Evolutionary conservation across 768 basidiomycete genomes (phyloP).

Genomic region (Leccinellum albellum): DNA sequence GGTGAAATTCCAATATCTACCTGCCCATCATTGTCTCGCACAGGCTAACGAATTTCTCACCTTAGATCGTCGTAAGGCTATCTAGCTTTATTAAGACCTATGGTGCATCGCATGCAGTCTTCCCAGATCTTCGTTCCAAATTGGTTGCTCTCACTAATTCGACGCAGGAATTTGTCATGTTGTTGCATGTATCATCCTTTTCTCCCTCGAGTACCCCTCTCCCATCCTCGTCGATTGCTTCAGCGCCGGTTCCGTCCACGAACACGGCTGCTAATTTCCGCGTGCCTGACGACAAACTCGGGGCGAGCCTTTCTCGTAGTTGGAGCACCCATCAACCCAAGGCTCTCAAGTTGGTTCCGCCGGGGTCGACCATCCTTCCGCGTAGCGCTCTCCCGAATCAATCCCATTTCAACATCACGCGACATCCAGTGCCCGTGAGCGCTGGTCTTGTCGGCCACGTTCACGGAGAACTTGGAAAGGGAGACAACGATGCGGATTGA

Average conservation of each 20-base stretch:
- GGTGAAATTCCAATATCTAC: conserved; percentile 39
- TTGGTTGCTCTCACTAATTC: conserved; percentile 77
- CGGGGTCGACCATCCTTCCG: conserved; percentile 35
- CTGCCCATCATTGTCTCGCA: background rate
- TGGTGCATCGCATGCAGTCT: conserved; percentile 53
- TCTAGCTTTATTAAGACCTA: conserved; percentile 69
- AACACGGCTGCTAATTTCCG: conserved; percentile 13
- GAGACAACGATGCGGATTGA: conserved; percentile 20
- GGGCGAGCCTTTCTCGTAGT: conserved; percentile 54
- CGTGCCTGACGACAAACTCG: conserved; percentile 45
- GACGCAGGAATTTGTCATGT: conserved; percentile 83
- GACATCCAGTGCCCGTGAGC: conserved; percentile 5
- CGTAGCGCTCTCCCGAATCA: conserved; percentile 54
- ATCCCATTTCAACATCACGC: conserved; percentile 41
- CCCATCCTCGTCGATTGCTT: conserved; percentile 57
- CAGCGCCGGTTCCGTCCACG: conserved; percentile 24
- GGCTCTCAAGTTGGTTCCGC: conserved; percentile 35
- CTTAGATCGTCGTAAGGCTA: conserved; percentile 70
- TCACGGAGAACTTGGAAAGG: conserved; percentile 12
- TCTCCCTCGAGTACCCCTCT: conserved; percentile 54
- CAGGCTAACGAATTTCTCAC: conserved; percentile 2
- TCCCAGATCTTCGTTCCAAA: conserved; percentile 58
- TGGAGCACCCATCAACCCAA: conserved; percentile 51
- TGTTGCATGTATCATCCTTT: conserved; percentile 82
- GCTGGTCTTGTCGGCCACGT: conserved; percentile 11